Conservation (phyloP, 169 alveolate species). For the Plasmodium adleri region DNA sequence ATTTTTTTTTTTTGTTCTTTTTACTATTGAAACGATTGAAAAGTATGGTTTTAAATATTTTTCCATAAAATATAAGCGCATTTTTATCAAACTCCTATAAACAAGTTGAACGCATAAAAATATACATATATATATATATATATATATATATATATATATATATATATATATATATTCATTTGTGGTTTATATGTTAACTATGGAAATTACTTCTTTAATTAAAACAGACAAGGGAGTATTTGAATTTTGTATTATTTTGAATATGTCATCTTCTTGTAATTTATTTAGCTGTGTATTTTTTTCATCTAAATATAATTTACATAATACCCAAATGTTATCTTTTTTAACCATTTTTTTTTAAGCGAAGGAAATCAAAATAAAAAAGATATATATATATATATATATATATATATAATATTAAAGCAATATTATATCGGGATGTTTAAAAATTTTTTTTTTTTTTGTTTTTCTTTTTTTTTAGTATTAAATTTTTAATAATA, state of each 20-base stretch:
- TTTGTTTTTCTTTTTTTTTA: no score
- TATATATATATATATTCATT: background rate
- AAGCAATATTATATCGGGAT: no score
- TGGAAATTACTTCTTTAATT: conserved; percentile 45
- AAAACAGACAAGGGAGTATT: conserved; percentile 9
- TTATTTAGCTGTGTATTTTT: conserved; percentile 6
- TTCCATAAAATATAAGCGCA: conserved; percentile 36
- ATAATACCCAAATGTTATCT: conserved; percentile 50
- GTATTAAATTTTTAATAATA: no score
- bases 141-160: background rate
- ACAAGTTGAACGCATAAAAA: background rate
- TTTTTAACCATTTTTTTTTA: conserved; percentile 42
- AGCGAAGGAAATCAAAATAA: background rate
- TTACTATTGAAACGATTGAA: conserved; percentile 39
- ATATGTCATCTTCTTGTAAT: conserved; percentile 15
- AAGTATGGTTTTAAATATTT: conserved; percentile 37
- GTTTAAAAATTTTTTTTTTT: no score
- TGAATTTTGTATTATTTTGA: conserved; percentile 33
- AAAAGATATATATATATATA: background rate
- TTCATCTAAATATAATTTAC: conserved; percentile 15
- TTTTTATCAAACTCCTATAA: conserved; percentile 56
- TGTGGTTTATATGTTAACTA: background rate
- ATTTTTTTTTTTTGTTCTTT: conserved; percentile 11
- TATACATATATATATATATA: background rate
- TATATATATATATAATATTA: background rate